Evolutionary conservation across 2,329 filamentous ascomycete genomes (phyloP).

Genomic region (Botrytis byssoidea): DNA sequence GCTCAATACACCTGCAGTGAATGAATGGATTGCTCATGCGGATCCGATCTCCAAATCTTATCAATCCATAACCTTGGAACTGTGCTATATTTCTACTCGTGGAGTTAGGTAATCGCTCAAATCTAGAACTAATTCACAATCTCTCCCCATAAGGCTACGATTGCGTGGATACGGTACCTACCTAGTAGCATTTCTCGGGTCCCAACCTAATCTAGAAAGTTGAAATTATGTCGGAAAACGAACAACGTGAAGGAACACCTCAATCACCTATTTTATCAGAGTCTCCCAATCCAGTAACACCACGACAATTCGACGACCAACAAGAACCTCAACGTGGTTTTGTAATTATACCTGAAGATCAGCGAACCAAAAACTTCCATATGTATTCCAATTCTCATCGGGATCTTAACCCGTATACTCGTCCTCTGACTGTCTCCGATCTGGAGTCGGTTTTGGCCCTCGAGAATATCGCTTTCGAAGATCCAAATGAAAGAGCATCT

Average conservation of each 20-base stretch:
- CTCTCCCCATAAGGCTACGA: neutral
- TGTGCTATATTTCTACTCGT: neutral
- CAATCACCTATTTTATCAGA: slow-evolving; percentile 26
- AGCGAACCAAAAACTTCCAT: slow-evolving; percentile 27
- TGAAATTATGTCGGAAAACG: slow-evolving; percentile 17
- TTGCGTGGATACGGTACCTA: neutral
- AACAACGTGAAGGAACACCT: slow-evolving; percentile 16
- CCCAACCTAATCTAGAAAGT: neutral
- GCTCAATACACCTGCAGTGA: neutral
- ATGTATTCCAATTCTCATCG: slow-evolving; percentile 41
- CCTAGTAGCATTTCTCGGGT: slow-evolving; percentile 3
- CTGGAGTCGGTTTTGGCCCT: slow-evolving; percentile 57
- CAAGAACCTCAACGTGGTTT: slow-evolving; percentile 25
- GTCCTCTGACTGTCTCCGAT: slow-evolving; percentile 67
- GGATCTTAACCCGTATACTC: slow-evolving; percentile 69
- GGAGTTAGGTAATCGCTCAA: neutral
- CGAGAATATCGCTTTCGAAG: slow-evolving; percentile 53
- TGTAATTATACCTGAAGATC: slow-evolving; percentile 30
- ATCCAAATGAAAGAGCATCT: slow-evolving; percentile 50
- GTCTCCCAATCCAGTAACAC: slow-evolving; percentile 23
- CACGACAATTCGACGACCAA: slow-evolving; percentile 22
- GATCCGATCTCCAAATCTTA: neutral
- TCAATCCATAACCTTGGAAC: neutral
- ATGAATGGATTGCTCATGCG: neutral
- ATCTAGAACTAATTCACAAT: slow-evolving; percentile 5